Evolutionary conservation across 352 stramenopile species (phyloP).

Genomic region (Phytophthora uliginosa): DNA sequence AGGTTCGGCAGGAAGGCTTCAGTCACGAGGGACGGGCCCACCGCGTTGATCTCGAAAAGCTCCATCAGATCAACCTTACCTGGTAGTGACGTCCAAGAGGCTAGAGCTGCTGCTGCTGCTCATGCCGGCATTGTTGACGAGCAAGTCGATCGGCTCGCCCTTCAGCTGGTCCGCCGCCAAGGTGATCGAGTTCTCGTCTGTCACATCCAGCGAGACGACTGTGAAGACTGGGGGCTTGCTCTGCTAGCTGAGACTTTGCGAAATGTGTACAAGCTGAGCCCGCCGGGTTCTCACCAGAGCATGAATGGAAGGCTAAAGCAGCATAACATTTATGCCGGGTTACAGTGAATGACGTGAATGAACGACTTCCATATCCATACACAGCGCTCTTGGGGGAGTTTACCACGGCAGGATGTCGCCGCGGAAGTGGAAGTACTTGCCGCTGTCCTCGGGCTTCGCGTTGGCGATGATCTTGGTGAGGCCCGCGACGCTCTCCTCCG

Average conservation of each 20-base stretch:
- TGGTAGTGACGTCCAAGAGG: conserved; percentile 36
- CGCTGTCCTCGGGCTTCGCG: conserved; percentile 47
- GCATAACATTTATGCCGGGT: background rate
- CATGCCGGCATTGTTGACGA: conserved; percentile 77
- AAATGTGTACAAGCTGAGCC: background rate
- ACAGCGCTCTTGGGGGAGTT: background rate
- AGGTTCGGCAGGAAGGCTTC: conserved; percentile 55
- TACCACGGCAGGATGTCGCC: conserved; percentile 53
- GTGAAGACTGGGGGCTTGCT: conserved; percentile 18
- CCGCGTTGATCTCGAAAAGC: conserved; percentile 70
- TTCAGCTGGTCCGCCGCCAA: conserved; percentile 48
- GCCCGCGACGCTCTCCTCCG: conserved; percentile 47
- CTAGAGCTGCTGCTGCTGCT: conserved; percentile 37
- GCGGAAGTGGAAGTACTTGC: conserved; percentile 58
- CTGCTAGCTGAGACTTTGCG: background rate
- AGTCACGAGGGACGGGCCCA: conserved; percentile 69
- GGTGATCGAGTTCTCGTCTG: conserved; percentile 47
- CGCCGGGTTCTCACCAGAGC: background rate
- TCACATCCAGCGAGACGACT: conserved; percentile 41
- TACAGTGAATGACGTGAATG: background rate
- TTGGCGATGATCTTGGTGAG: conserved; percentile 52
- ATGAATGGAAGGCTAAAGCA: background rate
- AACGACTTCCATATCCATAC: background rate
- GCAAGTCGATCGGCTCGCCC: conserved; percentile 57
- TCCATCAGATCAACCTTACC: conserved; percentile 57